Evolutionary conservation across 1,284 basidiomycete genomes (phyloP), one percentile per base, ranked within the genome.

Genomic region (Ustilago cynodontis): DNA sequence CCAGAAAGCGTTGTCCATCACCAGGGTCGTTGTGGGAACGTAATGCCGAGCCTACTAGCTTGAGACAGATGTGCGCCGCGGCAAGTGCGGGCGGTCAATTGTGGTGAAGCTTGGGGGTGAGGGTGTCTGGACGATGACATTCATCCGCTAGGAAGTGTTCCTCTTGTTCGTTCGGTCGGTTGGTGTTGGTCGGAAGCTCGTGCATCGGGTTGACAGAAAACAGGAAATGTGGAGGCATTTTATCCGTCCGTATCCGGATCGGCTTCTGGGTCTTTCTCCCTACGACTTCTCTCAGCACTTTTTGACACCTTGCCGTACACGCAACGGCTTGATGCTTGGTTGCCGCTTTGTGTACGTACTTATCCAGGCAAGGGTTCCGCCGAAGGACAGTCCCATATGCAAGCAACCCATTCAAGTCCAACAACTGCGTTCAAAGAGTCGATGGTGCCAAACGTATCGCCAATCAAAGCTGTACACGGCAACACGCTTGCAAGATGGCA

Each of bases 171-270:
- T 56, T 28, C 16, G n/a, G 31, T 41, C 49, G 35, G 16, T 41
- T 41, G 47, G 20, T 39, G 35, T 59, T 59, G 47, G 47, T 52
- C 49, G 58, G 41, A 37, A 49, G 37, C 1, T 14, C 24, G 14
- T 52, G 59, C 59, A 43, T 41, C 50, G 59, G 50, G 59, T 53
- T 60, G 58, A 31, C 50, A 6, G 39, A 18, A 18, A 31, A 37
- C 35, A 43, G 6, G 2, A 9, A 35, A 59, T 39, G 59, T 60
- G 59, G 59, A 60, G 59, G 59, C 33, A 56, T 28, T 47, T 47
- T 33, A 28, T 39, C 47, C 24, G 22, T n/a, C n/a, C n/a, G 13
- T 49, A 16, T 47, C 10, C 47, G 47, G 22, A 28, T 20, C 26
- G 13, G 24, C 47, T 13, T 49, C 26, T 49, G 47, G 26, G 14